Base-by-base conservation (phyloP, 441 rosid genomes). In the Populus trichocarpa region DNA sequence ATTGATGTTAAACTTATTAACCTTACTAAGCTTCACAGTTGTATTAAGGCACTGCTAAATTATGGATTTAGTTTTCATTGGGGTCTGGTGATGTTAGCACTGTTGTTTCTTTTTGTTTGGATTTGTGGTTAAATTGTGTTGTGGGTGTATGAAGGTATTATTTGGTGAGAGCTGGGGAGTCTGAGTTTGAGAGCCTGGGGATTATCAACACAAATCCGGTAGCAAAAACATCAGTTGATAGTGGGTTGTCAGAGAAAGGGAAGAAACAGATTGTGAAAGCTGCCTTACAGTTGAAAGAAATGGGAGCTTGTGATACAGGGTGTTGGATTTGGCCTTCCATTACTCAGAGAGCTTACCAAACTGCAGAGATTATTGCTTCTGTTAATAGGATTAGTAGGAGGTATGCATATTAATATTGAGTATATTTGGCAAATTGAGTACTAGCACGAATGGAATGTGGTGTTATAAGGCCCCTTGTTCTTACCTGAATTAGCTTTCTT, bases 261-360 rank as follows among this genome's bases (percentile, higher is more conserved):
- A 95, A 90, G 95, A 95, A 90, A 75, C 96, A 93, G 87, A 80
- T 90, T 0, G 79, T 89, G 76, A 88, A 78, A 74, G 88, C 97
- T 73, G 98, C 99, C 73, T 84, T 85, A 22, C 84, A 89, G 73
- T 87, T 95, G 86, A 88, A 91, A 82, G 84, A 85, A 38, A 82
- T 88, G 90, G 97, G 92, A 72, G 98, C 96, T 25, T 92, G 98
- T 79, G 95, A 90, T 26, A 80, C 72, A 20, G 89, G 85, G 76
- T 95, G 99, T 82, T 95, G 99, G 97, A 91, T 95, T 72, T 95
- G 99, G 97, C 97, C 99, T 86, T 95, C 99, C 50, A 93, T 95
- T 33, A 92, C 99, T 42, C 99, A 95, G 81, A 90, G 97, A 85
- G 94, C 99, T 83, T 95, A 95, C 80, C 97, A 95, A 76, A 92